Evolutionary conservation across 257 asterid genomes (phyloP).

Genomic region (Solanum tarapatanum): DNA sequence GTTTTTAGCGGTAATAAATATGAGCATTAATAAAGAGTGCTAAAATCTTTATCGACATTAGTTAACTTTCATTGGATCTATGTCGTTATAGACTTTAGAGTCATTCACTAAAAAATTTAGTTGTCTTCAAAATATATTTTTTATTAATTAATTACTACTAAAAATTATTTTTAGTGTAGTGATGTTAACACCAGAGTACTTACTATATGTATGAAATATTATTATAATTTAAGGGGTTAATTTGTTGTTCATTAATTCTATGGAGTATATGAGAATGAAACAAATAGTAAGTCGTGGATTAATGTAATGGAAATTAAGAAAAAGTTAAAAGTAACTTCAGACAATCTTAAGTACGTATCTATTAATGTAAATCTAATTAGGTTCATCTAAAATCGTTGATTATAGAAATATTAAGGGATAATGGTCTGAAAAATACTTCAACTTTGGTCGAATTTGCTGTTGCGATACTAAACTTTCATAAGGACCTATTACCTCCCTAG

Average conservation of each 20-base stretch:
- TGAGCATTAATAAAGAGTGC: too few relatives aligned
- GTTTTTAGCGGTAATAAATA: too few relatives aligned
- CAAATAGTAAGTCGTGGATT: neutral
- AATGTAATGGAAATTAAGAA: neutral
- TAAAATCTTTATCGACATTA: too few relatives aligned
- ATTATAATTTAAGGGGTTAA: neutral
- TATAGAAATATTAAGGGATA: neutral
- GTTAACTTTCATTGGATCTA: too few relatives aligned
- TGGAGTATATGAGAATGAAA: neutral
- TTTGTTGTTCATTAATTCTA: neutral
- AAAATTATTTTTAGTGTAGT: too few relatives aligned
- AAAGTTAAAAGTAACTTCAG: neutral
- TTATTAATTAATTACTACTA: neutral
- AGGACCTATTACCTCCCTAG: too few relatives aligned
- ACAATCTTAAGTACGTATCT: neutral
- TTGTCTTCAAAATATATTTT: too few relatives aligned
- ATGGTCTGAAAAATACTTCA: too few relatives aligned
- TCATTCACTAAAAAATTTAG: too few relatives aligned
- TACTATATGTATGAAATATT: neutral
- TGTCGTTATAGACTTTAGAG: too few relatives aligned
- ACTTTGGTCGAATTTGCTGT: too few relatives aligned
- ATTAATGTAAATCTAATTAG: neutral
- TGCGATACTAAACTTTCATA: too few relatives aligned
- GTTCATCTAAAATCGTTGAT: neutral
- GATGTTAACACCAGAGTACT: neutral